Evolutionary conservation across 345 rosid species (phyloP).

Genomic region (Corchorus capsularis): DNA sequence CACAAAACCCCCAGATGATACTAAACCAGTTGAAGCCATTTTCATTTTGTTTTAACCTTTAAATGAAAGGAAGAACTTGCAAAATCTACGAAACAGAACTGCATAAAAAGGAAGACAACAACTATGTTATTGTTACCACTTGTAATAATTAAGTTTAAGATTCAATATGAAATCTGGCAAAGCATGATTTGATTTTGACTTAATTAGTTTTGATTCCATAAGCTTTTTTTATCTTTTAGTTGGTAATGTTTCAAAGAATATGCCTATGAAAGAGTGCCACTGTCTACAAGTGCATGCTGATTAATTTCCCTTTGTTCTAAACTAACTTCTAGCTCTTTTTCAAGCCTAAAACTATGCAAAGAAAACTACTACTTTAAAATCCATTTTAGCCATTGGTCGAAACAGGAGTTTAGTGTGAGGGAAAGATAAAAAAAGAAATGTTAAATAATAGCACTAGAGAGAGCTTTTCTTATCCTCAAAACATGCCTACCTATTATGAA

Average conservation of each 20-base stretch:
- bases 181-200: too few species aligned
- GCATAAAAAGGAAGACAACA: neutral
- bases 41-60: too few species aligned
- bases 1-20: neutral
- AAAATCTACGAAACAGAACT: neutral
- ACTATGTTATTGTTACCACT: too few species aligned
- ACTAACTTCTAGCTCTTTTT: neutral
- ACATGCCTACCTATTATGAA: neutral
- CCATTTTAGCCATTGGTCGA: neutral
- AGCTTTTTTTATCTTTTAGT: neutral
- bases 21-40: neutral
- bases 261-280: constrained; percentile 5
- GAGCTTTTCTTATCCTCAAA: neutral
- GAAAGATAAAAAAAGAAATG: neutral
- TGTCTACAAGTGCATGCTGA: constrained; percentile 1
- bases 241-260: neutral
- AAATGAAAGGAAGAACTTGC: too few species aligned
- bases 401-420: constrained; percentile 5
- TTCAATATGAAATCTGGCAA: too few species aligned
- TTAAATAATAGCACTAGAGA: neutral
- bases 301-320: neutral
- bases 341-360: neutral
- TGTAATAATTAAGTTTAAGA: too few species aligned
- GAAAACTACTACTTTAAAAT: neutral
- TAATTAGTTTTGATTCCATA: neutral